Base-by-base conservation (phyloP, 2,329 filamentous ascomycete genomes). In the Trichoderma sp. region DNA sequence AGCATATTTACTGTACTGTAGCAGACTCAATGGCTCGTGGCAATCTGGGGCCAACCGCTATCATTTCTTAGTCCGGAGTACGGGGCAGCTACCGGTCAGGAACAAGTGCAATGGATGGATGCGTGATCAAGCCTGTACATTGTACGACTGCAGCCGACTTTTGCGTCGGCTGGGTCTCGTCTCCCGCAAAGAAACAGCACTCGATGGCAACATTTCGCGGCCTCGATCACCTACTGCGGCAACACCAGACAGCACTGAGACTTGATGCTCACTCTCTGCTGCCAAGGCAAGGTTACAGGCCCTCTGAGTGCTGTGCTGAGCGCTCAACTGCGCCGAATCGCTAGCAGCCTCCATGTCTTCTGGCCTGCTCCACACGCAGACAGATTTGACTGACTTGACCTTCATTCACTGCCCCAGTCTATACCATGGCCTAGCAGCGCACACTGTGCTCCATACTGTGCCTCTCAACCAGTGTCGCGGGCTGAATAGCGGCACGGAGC, bases 321-420 rank as follows among this genome's bases (percentile, higher is more conserved):
- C 63, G 63, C 63, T 56, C 63, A 66, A 58, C 63, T 66, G 63
- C 63, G 63, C 63, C 37, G 52, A 58, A 58, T 49, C 63, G 63
- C 52, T 66, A 66, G 63, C 52, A 66, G 8, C 51, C 26, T 65
- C 32, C 32, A 34, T 34, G 32, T 34, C 61, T 34, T 63, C 34
- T 39, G 30, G 59, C 46, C 49, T 32, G 60, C 60, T 54, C 60
- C 60, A 64, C 60, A 39, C 21, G 13, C 37, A 43, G 39, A 18
- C 39, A 43, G 39, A n/a, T 43, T 43, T 28, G 56, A 16, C 32
- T 21, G 34, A 37, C 21, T 21, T 49, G 46, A 49, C 46, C 46
- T 24, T 49, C 10, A 49, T 49, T 49, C 24, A 24, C 46, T 49
- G 46, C 21, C 46, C 46, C 46, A 3, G 18, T 43, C n/a, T 43